Base-by-base conservation (phyloP, 2,329 filamentous ascomycete genomes). In the Neoarthrinium moseri region DNA sequence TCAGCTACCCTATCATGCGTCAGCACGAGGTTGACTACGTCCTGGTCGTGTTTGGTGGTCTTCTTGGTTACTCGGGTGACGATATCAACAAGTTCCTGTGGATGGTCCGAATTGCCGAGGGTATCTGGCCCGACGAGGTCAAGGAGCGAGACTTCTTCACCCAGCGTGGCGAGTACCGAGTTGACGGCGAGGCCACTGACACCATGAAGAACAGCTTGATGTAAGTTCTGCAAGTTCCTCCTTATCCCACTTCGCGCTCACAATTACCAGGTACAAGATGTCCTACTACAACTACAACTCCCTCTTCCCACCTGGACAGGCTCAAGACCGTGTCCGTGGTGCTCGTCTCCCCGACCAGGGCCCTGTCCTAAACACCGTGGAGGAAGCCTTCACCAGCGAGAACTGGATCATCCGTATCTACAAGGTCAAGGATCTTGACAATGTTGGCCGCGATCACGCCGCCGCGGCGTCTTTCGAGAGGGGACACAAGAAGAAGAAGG, bases 351-450 rank as follows among this genome's bases (percentile, higher is more conserved):
- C 94, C n/a, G 83, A 89, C 11, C 79, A 91, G 56, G 86, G 89
- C 1, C 94, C 94, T 7, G 81, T 87, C 50, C 84, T 99, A 48
- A 90, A 87, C 69, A 94, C 87, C 4, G 71, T 99, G 37, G 94
- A 99, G 66, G 94, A 99, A 73, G 94, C 94, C 8, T 99, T 95
- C 68, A 99, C 95, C 45, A 96, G 90, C 62, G 94, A 99, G 77
- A 99, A 99, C 80, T 99, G 94, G 94, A 99, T 99, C 68, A 97
- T 99, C 65, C 83, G 94, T 54, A 96, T 99, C 63, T 99, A 96
- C 80, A 99, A 99, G 80, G 94, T 99, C 73, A 99, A 99, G 77
- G 91, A 96, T 60, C 84, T 96, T 49, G 94, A 99, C 74, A 97
- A 97, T 67, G 77, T 99, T 55, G 92, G 91, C 45, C 84, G 94